Evolutionary conservation across 768 basidiomycete genomes (phyloP).

Genomic region (Pisolithus tinctorius): DNA sequence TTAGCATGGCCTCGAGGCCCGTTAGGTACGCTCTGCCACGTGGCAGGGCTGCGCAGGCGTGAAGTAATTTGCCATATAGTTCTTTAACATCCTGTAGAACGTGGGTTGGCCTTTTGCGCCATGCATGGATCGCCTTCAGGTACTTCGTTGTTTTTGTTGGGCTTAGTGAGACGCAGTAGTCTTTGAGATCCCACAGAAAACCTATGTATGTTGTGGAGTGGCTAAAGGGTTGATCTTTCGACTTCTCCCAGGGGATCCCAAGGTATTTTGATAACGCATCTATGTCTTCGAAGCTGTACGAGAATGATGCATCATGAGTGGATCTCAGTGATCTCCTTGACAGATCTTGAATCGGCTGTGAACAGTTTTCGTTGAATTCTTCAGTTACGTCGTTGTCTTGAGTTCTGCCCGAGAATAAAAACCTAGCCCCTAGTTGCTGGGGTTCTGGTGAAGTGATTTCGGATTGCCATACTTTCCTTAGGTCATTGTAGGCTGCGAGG

Average conservation of each 20-base stretch:
- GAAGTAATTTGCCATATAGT: slow-evolving; percentile 4
- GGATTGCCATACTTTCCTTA: background rate
- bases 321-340: background rate
- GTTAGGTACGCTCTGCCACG: slow-evolving; percentile 32
- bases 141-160: slow-evolving; percentile 22
- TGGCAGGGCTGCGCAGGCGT: slow-evolving; percentile 14
- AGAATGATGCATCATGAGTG: background rate
- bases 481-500: slow-evolving; percentile 4
- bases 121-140: slow-evolving; percentile 1
- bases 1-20: slow-evolving; percentile 31
- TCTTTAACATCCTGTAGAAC: slow-evolving; percentile 1
- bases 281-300: slow-evolving; percentile 25
- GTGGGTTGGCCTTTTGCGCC: background rate
- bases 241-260: background rate
- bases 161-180: slow-evolving; percentile 16
- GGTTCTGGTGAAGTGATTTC: too few relatives aligned
- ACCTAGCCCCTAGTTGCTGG: too few relatives aligned
- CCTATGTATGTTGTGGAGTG: slow-evolving; percentile 14
- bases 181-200: slow-evolving; percentile 21
- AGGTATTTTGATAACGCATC: background rate
- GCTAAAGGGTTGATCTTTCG: slow-evolving; percentile 18
- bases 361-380: slow-evolving; percentile 30
- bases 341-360: background rate
- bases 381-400: background rate
- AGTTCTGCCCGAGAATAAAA: background rate